phyloP scores from a whole-genome alignment of 352 stramenopile species.

The Globisporangium viniferum region DNA sequence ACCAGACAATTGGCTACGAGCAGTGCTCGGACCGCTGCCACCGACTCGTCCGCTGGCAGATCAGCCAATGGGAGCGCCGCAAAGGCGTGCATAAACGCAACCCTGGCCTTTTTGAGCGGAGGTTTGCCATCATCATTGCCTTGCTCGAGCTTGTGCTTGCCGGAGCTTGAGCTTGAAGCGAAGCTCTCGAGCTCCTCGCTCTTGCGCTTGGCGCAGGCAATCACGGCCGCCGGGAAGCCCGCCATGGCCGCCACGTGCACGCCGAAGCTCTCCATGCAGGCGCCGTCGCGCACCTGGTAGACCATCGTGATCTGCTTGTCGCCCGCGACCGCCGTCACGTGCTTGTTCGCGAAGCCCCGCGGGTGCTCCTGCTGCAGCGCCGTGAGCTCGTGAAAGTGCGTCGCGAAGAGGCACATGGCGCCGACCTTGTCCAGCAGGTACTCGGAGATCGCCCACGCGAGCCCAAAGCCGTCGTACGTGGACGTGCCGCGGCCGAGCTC shows the following conservation, averaged over 20 bases:
- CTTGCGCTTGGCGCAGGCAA: constrained; percentile 93
- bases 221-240: constrained; percentile 91
- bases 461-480: constrained; percentile 97
- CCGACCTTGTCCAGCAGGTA: constrained; percentile 93
- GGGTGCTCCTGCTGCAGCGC: constrained; percentile 78
- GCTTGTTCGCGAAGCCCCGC: constrained; percentile 92
- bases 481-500: constrained; percentile 98
- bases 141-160: neutral
- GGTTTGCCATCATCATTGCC: neutral
- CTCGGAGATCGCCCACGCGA: constrained; percentile 98
- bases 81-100: constrained; percentile 50
- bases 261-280: constrained; percentile 98
- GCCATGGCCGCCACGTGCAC: constrained; percentile 98
- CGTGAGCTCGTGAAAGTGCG: constrained; percentile 99
- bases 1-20: neutral
- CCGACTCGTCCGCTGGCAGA: constrained; percentile 40
- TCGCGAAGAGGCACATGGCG: constrained; percentile 93
- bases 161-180: neutral
- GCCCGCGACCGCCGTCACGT: constrained; percentile 91
- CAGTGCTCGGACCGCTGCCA: constrained; percentile 17
- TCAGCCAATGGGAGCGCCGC: constrained; percentile 65
- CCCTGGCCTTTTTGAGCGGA: constrained; percentile 39
- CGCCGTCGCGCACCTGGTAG: constrained; percentile 91
- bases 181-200: constrained; percentile 92
- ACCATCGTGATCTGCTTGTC: constrained; percentile 89